Evolutionary conservation across 2,329 filamentous ascomycete species (phyloP).

Genomic region (Claviceps pusilla): DNA sequence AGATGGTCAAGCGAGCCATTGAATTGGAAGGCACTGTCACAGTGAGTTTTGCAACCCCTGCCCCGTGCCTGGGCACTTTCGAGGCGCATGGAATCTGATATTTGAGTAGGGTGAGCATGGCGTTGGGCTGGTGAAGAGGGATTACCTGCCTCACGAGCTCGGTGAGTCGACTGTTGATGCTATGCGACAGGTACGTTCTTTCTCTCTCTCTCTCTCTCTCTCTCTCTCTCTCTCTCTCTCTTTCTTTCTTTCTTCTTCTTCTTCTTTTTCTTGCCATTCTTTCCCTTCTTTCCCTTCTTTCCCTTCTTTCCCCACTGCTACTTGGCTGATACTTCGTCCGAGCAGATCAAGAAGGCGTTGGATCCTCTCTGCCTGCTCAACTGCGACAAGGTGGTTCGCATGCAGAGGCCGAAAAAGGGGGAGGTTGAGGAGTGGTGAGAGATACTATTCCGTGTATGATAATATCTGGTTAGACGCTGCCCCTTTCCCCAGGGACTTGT

Average conservation of each 20-base stretch:
- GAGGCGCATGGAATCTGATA: background rate
- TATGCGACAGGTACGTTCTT: slow-evolving; percentile 59
- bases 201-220: background rate
- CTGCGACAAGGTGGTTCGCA: slow-evolving; percentile 52
- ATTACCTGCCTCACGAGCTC: slow-evolving; percentile 67
- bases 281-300: too few species aligned
- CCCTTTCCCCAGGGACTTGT: too few species aligned
- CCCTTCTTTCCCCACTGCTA: too few species aligned
- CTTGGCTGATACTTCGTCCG: background rate
- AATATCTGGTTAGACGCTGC: too few species aligned
- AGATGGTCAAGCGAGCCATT: slow-evolving; percentile 75
- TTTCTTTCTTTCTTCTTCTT: too few species aligned
- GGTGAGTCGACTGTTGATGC: slow-evolving; percentile 60
- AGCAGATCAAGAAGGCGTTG: slow-evolving; percentile 61
- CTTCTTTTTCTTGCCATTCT: too few species aligned
- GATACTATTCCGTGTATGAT: background rate
- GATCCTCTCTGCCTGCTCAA: slow-evolving; percentile 60
- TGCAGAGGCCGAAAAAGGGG: slow-evolving; percentile 32
- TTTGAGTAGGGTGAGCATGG: slow-evolving; percentile 56
- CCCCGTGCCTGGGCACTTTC: background rate
- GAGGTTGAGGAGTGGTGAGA: slow-evolving; percentile 30
- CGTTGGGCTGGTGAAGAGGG: slow-evolving; percentile 69
- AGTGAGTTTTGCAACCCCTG: slow-evolving; percentile 18
- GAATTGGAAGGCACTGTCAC: slow-evolving; percentile 77
- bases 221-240: background rate